Evolutionary conservation across 2,329 filamentous ascomycete genomes (phyloP).

Genomic region (Sordariomycetes sp.): DNA sequence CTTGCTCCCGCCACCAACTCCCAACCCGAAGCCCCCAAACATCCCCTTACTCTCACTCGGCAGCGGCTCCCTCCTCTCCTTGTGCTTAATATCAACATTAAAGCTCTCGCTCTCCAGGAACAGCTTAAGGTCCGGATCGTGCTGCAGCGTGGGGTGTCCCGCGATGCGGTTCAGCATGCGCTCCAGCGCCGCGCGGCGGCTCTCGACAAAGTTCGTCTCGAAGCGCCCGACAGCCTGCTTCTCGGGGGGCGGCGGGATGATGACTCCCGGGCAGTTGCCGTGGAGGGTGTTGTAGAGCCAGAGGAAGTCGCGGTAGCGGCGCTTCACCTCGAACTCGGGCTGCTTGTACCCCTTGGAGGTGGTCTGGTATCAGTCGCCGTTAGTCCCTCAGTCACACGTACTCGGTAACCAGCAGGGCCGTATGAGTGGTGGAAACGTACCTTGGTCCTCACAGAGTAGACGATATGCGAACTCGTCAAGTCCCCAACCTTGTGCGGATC

Average conservation of each 20-base stretch:
- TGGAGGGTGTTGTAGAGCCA: conserved; percentile 96
- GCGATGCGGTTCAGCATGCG: conserved; percentile 97
- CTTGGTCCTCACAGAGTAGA: conserved; percentile 91
- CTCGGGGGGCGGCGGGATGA: conserved; percentile 90
- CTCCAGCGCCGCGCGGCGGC: conserved; percentile 77
- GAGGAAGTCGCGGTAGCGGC: conserved; percentile 90
- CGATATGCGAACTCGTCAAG: conserved; percentile 91
- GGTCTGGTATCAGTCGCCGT: conserved; percentile 44
- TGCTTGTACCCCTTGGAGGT: conserved; percentile 92
- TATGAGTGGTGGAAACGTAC: conserved; percentile 26
- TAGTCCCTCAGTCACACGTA: background rate
- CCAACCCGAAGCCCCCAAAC: conserved; percentile 72
- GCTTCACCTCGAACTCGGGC: conserved; percentile 82
- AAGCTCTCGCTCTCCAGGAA: conserved; percentile 95
- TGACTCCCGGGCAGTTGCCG: conserved; percentile 85
- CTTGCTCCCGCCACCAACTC: conserved; percentile 65
- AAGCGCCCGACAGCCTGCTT: conserved; percentile 96
- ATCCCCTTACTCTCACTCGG: conserved; percentile 87
- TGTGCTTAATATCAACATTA: conserved; percentile 94
- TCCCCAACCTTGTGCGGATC: conserved; percentile 98
- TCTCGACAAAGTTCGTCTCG: conserved; percentile 93
- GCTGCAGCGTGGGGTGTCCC: conserved; percentile 76
- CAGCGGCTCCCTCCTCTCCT: conserved; percentile 79
- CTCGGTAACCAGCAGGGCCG: background rate
- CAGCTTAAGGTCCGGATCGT: conserved; percentile 86